Base-by-base conservation (phyloP, 2,329 filamentous ascomycete genomes). In the Purpureocillium lavendulum region DNA sequence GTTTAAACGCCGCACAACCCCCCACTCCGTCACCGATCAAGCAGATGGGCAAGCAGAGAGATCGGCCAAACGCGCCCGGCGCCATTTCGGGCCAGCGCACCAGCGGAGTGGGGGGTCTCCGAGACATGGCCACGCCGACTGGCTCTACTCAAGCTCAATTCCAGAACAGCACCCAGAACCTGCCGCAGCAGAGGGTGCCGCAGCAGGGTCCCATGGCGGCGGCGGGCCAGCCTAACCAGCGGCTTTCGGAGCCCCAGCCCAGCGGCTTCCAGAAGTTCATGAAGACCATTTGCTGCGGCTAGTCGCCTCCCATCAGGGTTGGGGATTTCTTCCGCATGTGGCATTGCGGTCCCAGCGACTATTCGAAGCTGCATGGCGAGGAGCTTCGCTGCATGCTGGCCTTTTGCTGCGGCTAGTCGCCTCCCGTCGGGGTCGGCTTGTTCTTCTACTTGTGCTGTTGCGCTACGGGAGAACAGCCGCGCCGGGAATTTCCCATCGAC, bases 121-220 rank as follows among this genome's bases (percentile, higher is more conserved):
- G 80, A 61, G 86, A 94, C 61, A 78, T 84, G 62, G 78, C 80
- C 57, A 90, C 89, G 49, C 86, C 88, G 52, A 83, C 89, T 58
- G 87, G 84, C 54, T 95, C 87, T 58, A 96, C 87, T 48, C 87
- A 94, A 65, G 90, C 90, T 50, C 90, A 96, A 61, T 96, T 95
- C 73, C 88, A 94, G 70, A 90, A 87, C 74, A 95, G 87, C 69
- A 86, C 84, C 57, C 86, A 87, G 61, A 92, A 95, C 62, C 75
- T 94, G 49, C 77, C 84, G 36, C 79, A 77, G 54, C 79, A 75
- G 55, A 71, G 73, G 48, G 73, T 76, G 57, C 75, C 74, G 45
- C 70, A 74, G 45, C 77, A 80, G 56, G 70, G 73, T 42, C 75
- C 71, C 43, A 70, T 79, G 67, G 74, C 69, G 35, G 58, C 59